A percentile compares a stretch with the other conserved stretches of the same genome.
Evolutionary conservation across 495 filamentous ascomycete species (phyloP).

Genomic region (Penicillium verhagenii): DNA sequence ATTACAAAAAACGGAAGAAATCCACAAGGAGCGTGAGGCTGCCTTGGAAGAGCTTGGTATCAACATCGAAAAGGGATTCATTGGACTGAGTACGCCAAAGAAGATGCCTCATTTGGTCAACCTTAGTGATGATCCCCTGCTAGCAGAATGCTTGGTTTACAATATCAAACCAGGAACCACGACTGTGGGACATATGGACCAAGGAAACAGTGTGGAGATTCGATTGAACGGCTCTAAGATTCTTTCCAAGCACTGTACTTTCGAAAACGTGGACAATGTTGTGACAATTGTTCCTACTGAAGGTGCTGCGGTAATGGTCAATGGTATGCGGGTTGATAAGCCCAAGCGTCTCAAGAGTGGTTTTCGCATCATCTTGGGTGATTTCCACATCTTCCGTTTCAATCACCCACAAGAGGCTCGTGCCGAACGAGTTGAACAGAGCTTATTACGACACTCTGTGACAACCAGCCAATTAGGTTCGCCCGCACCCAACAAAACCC

Average conservation of each 20-base stretch:
- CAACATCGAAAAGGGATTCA: constrained; percentile 97
- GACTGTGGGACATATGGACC: constrained; percentile 85
- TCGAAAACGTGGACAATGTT: constrained; percentile 86
- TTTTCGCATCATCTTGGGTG: constrained; percentile 91
- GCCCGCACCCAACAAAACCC: constrained; percentile 65
- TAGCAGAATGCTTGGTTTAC: constrained; percentile 97
- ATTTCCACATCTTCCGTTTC: constrained; percentile 99
- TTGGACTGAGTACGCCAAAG: constrained; percentile 93
- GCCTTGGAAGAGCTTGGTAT: constrained; percentile 96
- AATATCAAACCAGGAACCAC: constrained; percentile 96
- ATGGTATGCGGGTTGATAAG: constrained; percentile 81
- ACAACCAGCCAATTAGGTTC: constrained; percentile 77
- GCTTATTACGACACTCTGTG: constrained; percentile 82
- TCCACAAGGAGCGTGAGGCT: constrained; percentile 95
- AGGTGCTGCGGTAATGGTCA: constrained; percentile 95
- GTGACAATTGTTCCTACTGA: constrained; percentile 88
- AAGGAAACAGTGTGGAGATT: constrained; percentile 80
- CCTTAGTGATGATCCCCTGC: constrained; percentile 88
- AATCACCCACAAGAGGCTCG: constrained; percentile 96
- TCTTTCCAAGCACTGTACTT: constrained; percentile 85
- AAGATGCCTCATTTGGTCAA: constrained; percentile 99
- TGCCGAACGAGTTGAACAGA: constrained; percentile 87
- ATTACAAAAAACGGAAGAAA: constrained; percentile 87
- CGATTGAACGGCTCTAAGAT: constrained; percentile 93
- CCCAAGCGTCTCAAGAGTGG: constrained; percentile 84